A percentile compares a stretch with the other conserved stretches of the same genome.
Evolutionary conservation across 495 filamentous ascomycete genomes (phyloP).

Genomic region (Gamarada debralockiae): DNA sequence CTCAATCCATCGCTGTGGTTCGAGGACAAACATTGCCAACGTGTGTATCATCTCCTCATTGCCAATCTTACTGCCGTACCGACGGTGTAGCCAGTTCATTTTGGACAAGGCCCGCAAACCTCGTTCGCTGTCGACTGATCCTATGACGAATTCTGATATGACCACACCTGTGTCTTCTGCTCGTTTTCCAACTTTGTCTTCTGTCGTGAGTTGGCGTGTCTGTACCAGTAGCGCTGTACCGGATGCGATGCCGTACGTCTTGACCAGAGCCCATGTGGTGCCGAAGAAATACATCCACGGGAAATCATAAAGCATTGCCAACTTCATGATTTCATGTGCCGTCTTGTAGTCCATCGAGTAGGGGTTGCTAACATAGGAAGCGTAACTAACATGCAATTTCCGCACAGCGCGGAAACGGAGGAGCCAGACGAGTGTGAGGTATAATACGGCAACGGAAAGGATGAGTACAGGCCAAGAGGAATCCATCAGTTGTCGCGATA

Average conservation of each 20-base stretch:
- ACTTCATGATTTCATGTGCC: constrained; percentile 25
- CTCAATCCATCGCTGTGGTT: constrained; percentile 36
- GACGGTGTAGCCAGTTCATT: constrained; percentile 58
- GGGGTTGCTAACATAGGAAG: constrained; percentile 18
- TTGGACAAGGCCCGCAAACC: constrained; percentile 48
- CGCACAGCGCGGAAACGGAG: constrained; percentile 24
- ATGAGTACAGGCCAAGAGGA: no score
- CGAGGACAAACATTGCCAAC: constrained; percentile 36
- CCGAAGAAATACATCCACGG: constrained; percentile 26
- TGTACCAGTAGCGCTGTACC: constrained; percentile 52
- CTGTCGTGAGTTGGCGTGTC: constrained; percentile 53
- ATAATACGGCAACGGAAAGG: not conserved
- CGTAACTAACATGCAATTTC: constrained; percentile 20
- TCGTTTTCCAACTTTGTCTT: constrained; percentile 47
- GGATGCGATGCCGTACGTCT: constrained; percentile 64
- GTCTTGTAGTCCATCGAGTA: constrained; percentile 22
- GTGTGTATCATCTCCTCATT: constrained; percentile 39
- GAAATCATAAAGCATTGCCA: constrained; percentile 22
- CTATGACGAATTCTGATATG: constrained; percentile 51
- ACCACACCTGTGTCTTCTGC: constrained; percentile 59
- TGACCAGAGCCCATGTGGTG: constrained; percentile 28
- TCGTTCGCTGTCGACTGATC: constrained; percentile 37
- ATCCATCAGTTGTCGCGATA: no score
- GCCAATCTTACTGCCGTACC: constrained; percentile 40
- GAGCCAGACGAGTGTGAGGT: not conserved